Percentiles rank a stretch among this genome's conserved stretches.
Conservation (phyloP, 2,329 filamentous ascomycete genomes). For the Cladosporium sp. region DNA sequence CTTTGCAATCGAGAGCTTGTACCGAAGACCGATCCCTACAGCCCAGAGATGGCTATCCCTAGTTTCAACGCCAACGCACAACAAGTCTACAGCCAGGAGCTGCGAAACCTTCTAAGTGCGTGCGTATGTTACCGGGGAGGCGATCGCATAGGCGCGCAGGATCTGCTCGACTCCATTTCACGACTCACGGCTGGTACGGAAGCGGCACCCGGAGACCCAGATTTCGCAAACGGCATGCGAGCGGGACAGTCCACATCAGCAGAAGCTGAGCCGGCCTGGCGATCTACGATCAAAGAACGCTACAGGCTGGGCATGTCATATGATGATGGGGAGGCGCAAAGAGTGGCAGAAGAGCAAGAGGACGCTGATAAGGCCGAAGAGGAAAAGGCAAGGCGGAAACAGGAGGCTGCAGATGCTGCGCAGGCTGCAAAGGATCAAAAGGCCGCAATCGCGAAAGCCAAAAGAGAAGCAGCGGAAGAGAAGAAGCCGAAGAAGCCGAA, state of each 20-base stretch:
- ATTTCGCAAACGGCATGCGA: background rate
- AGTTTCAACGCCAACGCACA: slow-evolving; percentile 1
- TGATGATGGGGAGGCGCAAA: background rate
- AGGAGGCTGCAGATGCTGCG: background rate
- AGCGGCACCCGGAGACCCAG: background rate
- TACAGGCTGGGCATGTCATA: background rate
- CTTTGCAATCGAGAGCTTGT: background rate
- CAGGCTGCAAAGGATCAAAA: background rate
- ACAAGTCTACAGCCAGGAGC: background rate
- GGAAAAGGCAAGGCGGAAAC: background rate
- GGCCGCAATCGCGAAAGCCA: background rate
- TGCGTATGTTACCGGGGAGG: background rate
- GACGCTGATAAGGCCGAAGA: background rate
- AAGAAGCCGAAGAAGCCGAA: background rate
- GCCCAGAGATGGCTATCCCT: background rate
- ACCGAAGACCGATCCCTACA: background rate
- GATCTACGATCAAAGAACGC: background rate
- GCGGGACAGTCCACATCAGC: background rate
- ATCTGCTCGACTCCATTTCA: background rate
- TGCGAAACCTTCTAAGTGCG: background rate
- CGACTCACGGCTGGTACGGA: background rate
- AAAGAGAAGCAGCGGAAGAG: background rate
- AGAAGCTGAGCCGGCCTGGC: background rate
- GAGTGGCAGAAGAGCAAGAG: background rate
- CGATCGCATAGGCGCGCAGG: background rate